These are phyloP conservation scores for Chlorella sorokiniana DNA, from an alignment of 139 green algal species.

Conservation along the genomic window DNA sequence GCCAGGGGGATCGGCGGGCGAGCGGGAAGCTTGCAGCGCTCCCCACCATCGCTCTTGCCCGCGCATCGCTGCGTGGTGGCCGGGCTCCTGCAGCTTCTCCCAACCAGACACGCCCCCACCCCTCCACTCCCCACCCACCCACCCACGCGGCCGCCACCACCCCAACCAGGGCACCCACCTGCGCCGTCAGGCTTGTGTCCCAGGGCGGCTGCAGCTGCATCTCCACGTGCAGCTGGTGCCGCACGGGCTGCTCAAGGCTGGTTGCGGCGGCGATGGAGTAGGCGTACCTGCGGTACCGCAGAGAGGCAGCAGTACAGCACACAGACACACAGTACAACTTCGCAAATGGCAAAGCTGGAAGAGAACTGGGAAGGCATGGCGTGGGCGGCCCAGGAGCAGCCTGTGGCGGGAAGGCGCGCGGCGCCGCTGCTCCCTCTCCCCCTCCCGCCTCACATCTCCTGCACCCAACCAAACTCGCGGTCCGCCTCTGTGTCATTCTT, in stretches of 20 bases:
- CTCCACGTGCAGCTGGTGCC: conserved; percentile 50
- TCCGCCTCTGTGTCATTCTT: conserved; percentile 67
- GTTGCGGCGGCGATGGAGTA: conserved; percentile 51
- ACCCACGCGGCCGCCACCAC: not conserved
- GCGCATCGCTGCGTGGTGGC: too few species aligned
- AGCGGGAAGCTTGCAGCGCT: too few species aligned
- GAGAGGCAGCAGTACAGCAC: not conserved
- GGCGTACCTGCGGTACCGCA: conserved; percentile 37
- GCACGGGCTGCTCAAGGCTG: conserved; percentile 32
- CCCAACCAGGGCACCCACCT: conserved; percentile 4
- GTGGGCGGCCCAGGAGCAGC: conserved; percentile 10
- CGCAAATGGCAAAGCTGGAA: not conserved
- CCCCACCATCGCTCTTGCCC: too few species aligned
- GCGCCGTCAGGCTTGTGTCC: conserved; percentile 44
- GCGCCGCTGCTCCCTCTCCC: not conserved
- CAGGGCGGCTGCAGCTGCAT: conserved; percentile 77
- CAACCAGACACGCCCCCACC: not conserved
- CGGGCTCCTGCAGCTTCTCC: not conserved
- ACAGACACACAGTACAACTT: not conserved
- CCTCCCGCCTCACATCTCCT: conserved; percentile 64
- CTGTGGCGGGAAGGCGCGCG: not conserved
- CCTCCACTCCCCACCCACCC: not conserved
- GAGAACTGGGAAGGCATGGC: not conserved
- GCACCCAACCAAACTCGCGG: conserved; percentile 76
- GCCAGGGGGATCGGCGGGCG: too few species aligned